Evolutionary conservation across 2,329 filamentous ascomycete species (phyloP), one percentile per base, ranked within the genome.

Genomic region (Aspergillus cejpii): DNA sequence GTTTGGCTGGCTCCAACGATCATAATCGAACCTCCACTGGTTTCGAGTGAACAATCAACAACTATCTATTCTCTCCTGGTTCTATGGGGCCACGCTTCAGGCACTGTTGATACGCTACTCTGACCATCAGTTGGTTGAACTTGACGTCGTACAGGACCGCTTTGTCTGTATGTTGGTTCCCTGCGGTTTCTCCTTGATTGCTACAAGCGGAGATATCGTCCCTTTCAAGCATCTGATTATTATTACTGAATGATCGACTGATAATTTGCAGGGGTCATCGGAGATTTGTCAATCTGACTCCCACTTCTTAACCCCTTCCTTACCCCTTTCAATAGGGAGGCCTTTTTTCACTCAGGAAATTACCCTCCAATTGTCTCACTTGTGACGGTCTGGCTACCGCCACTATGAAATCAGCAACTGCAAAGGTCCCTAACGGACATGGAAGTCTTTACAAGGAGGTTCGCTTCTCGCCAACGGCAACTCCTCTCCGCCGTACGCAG

Each of bases 391-490:
- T 42, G 26, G 27, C 39, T 39, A 44, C 37, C 28, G 36, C 23
- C 26, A 17, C 37, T 8, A 65, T 65, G 62, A 63, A 49, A 51
- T 43, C 55, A 31, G 46, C 54, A 17, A 44, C 45, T 11, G 50
- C 49, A 14, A 59, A 56, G 17, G 37, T 57, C 27, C 58, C 54
- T 15, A 62, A 64, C 36, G 61, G 64, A 33, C 64, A 65, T 48
- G 61, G 62, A 37, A 60, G 54, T 45, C 50, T 60, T 29, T 66
- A 65, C 53, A 71, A 68, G 57, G 67, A 67, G 49, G 67, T 69
- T 27, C 67, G 64, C 41, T 70, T 70, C 50, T 70, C 68, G 17
- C 62, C 65, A 10, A 62, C 66, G 3, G 52, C 62, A 29, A 62
- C 65, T 11, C 61, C 61, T 4, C 47, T 64, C 21, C 66, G 62